Conservation (phyloP, 805 yeast species). For the Starmerella scarabaei region DNA sequence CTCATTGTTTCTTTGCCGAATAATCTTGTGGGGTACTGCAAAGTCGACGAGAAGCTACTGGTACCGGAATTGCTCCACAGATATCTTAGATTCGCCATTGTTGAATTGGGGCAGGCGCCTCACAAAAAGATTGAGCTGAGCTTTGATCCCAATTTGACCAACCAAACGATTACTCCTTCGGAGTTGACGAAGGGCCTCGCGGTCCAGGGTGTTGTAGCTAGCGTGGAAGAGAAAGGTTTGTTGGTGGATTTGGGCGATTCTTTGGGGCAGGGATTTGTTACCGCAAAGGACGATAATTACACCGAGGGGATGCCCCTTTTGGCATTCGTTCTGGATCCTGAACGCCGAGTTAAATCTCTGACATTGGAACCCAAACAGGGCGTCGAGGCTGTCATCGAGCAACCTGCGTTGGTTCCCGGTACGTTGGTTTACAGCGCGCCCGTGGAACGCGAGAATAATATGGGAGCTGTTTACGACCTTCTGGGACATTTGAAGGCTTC, state of each 20-base stretch:
- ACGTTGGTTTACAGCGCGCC: slow-evolving; percentile 61
- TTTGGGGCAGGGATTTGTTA: slow-evolving; percentile 39
- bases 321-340: slow-evolving; percentile 33
- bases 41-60: slow-evolving; percentile 44
- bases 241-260: slow-evolving; percentile 52
- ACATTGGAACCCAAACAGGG: slow-evolving; percentile 28
- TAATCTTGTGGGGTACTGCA: slow-evolving; percentile 60
- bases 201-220: slow-evolving; percentile 63
- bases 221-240: slow-evolving; percentile 87
- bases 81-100: slow-evolving; percentile 75
- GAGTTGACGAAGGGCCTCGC: slow-evolving; percentile 50
- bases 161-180: slow-evolving; percentile 44
- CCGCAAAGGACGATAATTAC: slow-evolving; percentile 46
- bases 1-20: slow-evolving; percentile 65
- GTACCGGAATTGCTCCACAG: slow-evolving; percentile 56
- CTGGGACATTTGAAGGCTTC: slow-evolving; percentile 67
- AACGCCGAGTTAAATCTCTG: slow-evolving; percentile 12
- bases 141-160: slow-evolving; percentile 62
- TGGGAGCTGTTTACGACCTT: slow-evolving; percentile 58
- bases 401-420: slow-evolving; percentile 51
- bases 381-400: slow-evolving; percentile 61
- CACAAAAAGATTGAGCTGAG: slow-evolving; percentile 33
- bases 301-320: slow-evolving; percentile 59
- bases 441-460: slow-evolving; percentile 38
- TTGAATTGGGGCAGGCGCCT: slow-evolving; percentile 33